Base-by-base conservation (phyloP, 345 rosid genomes). In the Geranium rotundifolium region DNA sequence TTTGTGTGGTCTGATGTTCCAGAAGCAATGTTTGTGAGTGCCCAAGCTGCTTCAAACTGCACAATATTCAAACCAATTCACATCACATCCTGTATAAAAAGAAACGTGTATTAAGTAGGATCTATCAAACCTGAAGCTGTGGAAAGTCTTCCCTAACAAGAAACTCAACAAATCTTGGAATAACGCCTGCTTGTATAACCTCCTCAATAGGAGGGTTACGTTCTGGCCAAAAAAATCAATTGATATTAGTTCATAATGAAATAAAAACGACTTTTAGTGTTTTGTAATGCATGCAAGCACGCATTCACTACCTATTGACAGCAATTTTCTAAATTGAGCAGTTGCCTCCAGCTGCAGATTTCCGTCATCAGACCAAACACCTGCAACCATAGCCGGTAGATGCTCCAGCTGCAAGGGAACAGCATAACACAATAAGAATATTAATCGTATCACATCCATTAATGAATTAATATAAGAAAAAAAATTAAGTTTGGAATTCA, bases 21-120 rank as follows among this genome's bases (percentile, higher is more conserved):
- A 58, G 96, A 88, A 63, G 96, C 92, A 70, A 86, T 86, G 75
- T 88, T 88, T 56, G 96, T 88, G 61, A 88, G 81, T 7, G 92
- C 92, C 96, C 96, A 88, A 71, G 96, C 96, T 1, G 92, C 90
- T 74, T 88, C 96, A 61, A 86, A 88, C 96, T 88, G 67, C 29
- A 76, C 29, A 19, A 59, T 57, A 60, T 65, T 59, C 59, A 46
- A 60, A 5, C n/a, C 31, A 41, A 41, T 9, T 41, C 50, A 41
- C 12, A 41, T 41, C 12, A 13, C 10, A 41, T 41, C 50, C 50
- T 3, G 10, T 3, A 41, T 41, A 3, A 41, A 41, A 41, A 41
- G 3, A 31, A 2, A 31, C 37, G 10, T 9, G 34, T 8, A 57
- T 29, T 17, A 4, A 4, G 19, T 46, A 27, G 19, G 49, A 16